Conservation (phyloP, 2,329 filamentous ascomycete species). For the Ciborinia camelliae region DNA sequence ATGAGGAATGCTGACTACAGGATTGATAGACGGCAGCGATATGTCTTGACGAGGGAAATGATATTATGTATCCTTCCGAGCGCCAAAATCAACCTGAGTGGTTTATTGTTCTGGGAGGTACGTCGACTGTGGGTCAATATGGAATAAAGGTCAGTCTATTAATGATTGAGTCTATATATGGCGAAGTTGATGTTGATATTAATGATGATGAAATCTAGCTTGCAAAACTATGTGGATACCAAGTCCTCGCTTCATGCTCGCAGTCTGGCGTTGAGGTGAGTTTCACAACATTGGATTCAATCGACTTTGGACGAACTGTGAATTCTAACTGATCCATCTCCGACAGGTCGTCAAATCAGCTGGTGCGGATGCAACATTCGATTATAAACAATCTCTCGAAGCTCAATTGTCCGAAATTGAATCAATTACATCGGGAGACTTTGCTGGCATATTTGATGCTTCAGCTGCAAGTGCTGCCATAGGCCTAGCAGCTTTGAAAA, state of each 20-base stretch:
- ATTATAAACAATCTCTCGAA: conserved; percentile 29
- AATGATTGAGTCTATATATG: background rate
- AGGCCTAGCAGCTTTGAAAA: background rate
- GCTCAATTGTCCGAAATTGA: background rate
- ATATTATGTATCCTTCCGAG: conserved; percentile 3
- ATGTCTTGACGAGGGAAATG: conserved; percentile 3
- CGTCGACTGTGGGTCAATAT: conserved; percentile 40
- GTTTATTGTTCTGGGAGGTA: conserved; percentile 40
- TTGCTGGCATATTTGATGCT: conserved; percentile 11
- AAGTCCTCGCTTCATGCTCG: conserved; percentile 41
- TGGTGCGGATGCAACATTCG: conserved; percentile 39
- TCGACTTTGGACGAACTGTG: no score
- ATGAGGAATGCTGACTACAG: background rate
- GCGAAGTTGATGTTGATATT: conserved; percentile 6
- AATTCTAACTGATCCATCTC: background rate
- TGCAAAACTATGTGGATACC: conserved; percentile 39
- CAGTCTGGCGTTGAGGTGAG: conserved; percentile 19
- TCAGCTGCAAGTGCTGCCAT: conserved; percentile 1
- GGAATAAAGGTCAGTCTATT: conserved; percentile 33
- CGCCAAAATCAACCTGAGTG: conserved; percentile 36
- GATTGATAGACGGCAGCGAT: conserved; percentile 10
- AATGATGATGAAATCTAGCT: conserved; percentile 30
- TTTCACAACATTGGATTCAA: background rate
- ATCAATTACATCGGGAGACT: conserved; percentile 10
- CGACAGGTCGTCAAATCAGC: conserved; percentile 33